These are phyloP conservation scores for Beauveria rudraprayagi DNA, from an alignment of 2,329 filamentous ascomycete genomes.

Conservation along the genomic window DNA sequence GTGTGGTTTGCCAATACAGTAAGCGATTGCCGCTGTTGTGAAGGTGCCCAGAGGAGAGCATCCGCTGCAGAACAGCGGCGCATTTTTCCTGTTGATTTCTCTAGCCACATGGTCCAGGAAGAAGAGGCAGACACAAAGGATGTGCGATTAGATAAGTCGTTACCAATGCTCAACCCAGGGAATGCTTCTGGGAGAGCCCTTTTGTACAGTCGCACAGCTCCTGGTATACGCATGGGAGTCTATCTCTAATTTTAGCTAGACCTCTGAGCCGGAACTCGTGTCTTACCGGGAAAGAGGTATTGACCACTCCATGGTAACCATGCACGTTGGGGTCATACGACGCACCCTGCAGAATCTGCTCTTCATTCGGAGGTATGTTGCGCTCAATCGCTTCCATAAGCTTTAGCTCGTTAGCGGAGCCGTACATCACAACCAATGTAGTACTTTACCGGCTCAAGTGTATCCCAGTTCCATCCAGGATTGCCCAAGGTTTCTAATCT, in stretches of 20 bases:
- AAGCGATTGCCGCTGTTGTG: constrained; percentile 23
- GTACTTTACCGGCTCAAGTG: constrained; percentile 21
- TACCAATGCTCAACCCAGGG: constrained; percentile 15
- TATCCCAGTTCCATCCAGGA: constrained; percentile 26
- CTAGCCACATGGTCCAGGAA: constrained; percentile 19
- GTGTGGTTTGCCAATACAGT: constrained; percentile 17
- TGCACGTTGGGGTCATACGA: constrained; percentile 24
- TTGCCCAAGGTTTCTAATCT: constrained; percentile 15
- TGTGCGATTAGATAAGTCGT: constrained; percentile 18
- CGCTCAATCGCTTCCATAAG: constrained; percentile 16
- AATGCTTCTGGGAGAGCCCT: constrained; percentile 15
- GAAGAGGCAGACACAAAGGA: constrained; percentile 18
- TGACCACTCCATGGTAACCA: constrained; percentile 15
- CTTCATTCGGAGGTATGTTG: constrained; percentile 15
- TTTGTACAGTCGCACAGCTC: constrained; percentile 17
- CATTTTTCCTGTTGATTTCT: constrained; percentile 11
- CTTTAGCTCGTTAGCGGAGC: constrained; percentile 12
- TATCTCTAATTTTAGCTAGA: neutral
- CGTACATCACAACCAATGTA: constrained; percentile 11
- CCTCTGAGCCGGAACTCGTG: neutral
- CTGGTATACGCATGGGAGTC: constrained; percentile 18
- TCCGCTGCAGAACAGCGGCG: constrained; percentile 19
- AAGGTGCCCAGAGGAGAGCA: constrained; percentile 26
- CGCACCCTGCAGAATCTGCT: constrained; percentile 15
- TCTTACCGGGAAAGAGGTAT: constrained; percentile 19